Conservation (phyloP, 2,329 filamentous ascomycete species). For the Pseudocercospora crystallina region DNA sequence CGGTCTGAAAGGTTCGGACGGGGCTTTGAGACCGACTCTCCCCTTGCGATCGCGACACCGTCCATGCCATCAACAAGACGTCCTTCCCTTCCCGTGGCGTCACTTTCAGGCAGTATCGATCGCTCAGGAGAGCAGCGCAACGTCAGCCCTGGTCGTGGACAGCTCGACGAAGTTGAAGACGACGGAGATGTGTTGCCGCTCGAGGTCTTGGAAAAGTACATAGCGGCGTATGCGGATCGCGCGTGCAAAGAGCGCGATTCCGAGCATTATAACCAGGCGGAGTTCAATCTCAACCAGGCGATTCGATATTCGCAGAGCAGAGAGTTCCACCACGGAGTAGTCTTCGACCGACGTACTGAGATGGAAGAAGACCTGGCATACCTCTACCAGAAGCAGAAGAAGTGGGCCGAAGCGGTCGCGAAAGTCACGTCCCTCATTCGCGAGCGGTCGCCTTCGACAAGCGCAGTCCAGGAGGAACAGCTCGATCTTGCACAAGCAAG, state of each 20-base stretch:
- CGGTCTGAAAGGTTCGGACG: constrained; percentile 15
- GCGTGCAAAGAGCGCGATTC: constrained; percentile 13
- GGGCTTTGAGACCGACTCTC: constrained; percentile 2
- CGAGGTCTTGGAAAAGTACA: constrained; percentile 12
- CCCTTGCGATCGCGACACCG: constrained; percentile 1
- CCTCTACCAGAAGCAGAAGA: constrained; percentile 22
- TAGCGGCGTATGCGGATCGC: constrained; percentile 16
- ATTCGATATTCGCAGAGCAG: constrained; percentile 17
- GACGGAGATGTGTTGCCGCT: constrained; percentile 16
- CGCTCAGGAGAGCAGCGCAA: background rate
- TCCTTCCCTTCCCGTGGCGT: too few relatives aligned
- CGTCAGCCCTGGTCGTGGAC: background rate
- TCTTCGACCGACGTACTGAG: constrained; percentile 15
- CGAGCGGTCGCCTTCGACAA: constrained; percentile 9
- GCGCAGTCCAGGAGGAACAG: background rate
- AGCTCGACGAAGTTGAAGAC: background rate
- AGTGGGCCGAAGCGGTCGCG: constrained; percentile 22
- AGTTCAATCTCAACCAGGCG: constrained; percentile 19
- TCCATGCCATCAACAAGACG: background rate
- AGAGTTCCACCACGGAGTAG: constrained; percentile 17
- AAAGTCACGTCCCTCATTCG: constrained; percentile 19
- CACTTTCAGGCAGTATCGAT: too few relatives aligned
- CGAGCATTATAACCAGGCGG: constrained; percentile 23
- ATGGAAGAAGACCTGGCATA: constrained; percentile 23
- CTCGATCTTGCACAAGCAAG: constrained; percentile 13